Conservation (phyloP, 2,329 filamentous ascomycete genomes). For the Sclerotinia minor region DNA sequence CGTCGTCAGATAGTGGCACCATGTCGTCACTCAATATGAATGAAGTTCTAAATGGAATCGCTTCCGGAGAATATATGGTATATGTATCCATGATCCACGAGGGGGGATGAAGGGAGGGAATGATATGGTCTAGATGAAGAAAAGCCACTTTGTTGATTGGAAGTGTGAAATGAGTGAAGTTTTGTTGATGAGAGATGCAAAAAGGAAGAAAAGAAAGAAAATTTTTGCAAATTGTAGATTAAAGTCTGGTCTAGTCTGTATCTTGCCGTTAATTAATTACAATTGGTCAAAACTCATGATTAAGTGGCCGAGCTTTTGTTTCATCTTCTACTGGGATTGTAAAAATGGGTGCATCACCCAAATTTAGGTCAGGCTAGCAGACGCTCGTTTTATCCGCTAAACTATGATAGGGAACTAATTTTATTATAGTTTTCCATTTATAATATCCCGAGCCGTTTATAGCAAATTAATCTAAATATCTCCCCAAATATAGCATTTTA, state of each 20-base stretch:
- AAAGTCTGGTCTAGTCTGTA: background rate
- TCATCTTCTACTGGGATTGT: constrained; percentile 24
- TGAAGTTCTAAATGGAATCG: constrained; percentile 10
- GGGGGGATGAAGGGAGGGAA: background rate
- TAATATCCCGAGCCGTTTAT: constrained; percentile 14
- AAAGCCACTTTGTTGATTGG: background rate
- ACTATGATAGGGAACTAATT: background rate
- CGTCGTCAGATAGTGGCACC: constrained; percentile 6
- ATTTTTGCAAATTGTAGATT: background rate
- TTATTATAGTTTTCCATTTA: background rate
- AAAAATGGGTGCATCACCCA: constrained; percentile 2
- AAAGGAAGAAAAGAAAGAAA: background rate
- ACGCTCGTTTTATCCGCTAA: background rate
- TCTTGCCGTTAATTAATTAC: background rate
- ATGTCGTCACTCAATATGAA: constrained; percentile 11
- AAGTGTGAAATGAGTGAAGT: background rate
- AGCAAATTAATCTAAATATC: background rate
- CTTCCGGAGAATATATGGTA: constrained; percentile 8
- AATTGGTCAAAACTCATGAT: constrained; percentile 6
- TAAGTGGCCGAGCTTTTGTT: constrained; percentile 18
- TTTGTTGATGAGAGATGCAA: background rate
- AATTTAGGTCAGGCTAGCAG: constrained; percentile 3
- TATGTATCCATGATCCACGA: background rate
- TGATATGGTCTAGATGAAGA: background rate
- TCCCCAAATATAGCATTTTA: background rate